Evolutionary conservation across 2,329 filamentous ascomycete genomes (phyloP).

Genomic region (Botryotinia globosa): DNA sequence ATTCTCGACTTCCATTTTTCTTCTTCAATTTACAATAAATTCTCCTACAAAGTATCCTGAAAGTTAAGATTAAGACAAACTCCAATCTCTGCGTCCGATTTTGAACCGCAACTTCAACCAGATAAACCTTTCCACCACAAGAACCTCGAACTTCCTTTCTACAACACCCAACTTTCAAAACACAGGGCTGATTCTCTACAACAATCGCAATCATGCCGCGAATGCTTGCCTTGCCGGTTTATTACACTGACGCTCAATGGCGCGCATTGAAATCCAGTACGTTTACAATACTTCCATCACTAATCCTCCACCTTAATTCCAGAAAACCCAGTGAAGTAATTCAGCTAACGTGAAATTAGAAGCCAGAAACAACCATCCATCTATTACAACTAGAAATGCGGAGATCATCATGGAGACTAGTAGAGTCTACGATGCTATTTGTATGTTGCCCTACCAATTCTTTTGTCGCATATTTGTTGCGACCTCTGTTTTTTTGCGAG

Average conservation of each 20-base stretch:
- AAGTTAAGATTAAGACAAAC: background rate
- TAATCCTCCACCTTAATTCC: background rate
- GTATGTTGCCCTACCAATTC: background rate
- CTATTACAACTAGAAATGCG: background rate
- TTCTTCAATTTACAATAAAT: background rate
- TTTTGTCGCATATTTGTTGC: background rate
- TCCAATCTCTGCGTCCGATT: background rate
- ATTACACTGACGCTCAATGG: constrained; percentile 7
- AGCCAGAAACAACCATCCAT: background rate
- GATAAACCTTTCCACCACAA: background rate
- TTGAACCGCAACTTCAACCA: background rate
- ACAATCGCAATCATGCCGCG: background rate
- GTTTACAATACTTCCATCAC: background rate
- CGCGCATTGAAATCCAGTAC: constrained; percentile 6
- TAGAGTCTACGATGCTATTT: constrained; percentile 1
- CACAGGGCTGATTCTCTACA: background rate
- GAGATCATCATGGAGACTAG: background rate
- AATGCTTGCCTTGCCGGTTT: background rate
- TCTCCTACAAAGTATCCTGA: background rate
- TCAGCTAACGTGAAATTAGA: background rate
- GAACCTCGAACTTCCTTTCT: background rate
- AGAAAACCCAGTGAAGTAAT: background rate
- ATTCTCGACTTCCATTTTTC: too few species aligned
- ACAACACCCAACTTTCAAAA: background rate
- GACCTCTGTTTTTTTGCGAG: too few species aligned